These are phyloP conservation scores for Crithidia sp. DNA, from an alignment of 208 protist species.

Conservation along the genomic window DNA sequence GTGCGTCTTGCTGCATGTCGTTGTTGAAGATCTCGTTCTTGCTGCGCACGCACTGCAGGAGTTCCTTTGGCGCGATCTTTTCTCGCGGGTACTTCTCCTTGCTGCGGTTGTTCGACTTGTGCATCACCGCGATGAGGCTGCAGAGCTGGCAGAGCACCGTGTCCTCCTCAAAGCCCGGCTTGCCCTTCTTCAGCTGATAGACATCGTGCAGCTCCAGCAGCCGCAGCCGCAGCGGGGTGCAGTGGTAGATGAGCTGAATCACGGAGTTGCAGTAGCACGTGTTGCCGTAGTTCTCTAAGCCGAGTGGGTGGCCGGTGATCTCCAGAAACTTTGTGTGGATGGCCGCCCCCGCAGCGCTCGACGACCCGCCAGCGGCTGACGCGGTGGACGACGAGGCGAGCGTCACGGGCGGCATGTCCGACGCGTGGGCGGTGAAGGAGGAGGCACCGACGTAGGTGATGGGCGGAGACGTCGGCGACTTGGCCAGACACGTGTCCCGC, in stretches of 20 bases:
- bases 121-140: conserved; percentile 80
- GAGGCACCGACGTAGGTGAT: conserved; percentile 15
- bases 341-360: neutral
- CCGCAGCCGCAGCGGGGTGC: conserved; percentile 78
- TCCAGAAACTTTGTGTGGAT: conserved; percentile 76
- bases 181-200: conserved; percentile 57
- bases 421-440: conserved; percentile 9
- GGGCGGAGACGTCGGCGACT: conserved; percentile 34
- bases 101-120: conserved; percentile 79
- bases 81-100: conserved; percentile 44
- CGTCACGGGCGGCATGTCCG: conserved; percentile 6
- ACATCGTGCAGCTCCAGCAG: conserved; percentile 77
- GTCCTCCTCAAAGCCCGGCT: conserved; percentile 62
- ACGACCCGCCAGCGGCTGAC: neutral
- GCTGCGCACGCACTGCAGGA: conserved; percentile 57
- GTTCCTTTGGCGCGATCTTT: conserved; percentile 42
- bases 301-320: conserved; percentile 76
- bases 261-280: conserved; percentile 93
- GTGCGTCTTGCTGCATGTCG: conserved; percentile 89
- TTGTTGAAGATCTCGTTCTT: conserved; percentile 78
- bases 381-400: conserved; percentile 1
- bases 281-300: conserved; percentile 92
- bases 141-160: conserved; percentile 71
- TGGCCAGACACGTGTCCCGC: conserved; percentile 7
- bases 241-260: conserved; percentile 92